Conservation (phyloP, 768 basidiomycete genomes). For the Auriscalpium vulgare region DNA sequence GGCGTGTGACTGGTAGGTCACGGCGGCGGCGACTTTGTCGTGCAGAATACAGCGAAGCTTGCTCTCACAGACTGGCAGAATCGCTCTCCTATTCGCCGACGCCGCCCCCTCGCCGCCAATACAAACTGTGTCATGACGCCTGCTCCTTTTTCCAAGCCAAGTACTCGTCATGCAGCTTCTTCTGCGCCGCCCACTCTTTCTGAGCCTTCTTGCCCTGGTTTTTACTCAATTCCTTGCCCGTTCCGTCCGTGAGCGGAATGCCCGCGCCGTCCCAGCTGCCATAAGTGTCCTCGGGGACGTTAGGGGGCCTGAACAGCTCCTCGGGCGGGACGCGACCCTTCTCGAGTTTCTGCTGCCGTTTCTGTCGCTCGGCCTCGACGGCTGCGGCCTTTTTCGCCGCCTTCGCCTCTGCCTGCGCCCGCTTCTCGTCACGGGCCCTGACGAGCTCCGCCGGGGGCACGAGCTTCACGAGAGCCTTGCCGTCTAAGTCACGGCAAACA, state of each 20-base stretch:
- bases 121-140: neutral
- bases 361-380: slow-evolving; percentile 55
- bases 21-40: neutral
- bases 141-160: slow-evolving; percentile 37
- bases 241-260: slow-evolving; percentile 74
- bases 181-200: slow-evolving; percentile 70
- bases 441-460: slow-evolving; percentile 77
- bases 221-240: slow-evolving; percentile 83
- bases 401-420: slow-evolving; percentile 65
- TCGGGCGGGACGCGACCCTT: slow-evolving; percentile 68
- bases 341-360: slow-evolving; percentile 73
- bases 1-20: slow-evolving; percentile 17
- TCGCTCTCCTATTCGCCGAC: neutral
- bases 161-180: slow-evolving; percentile 76
- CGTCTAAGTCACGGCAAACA: slow-evolving; percentile 49
- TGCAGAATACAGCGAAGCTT: neutral
- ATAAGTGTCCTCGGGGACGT: slow-evolving; percentile 66
- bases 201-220: slow-evolving; percentile 64
- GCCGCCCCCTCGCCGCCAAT: neutral
- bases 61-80: neutral
- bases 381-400: slow-evolving; percentile 70
- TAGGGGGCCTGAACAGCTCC: slow-evolving; percentile 80
- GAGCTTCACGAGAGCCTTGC: slow-evolving; percentile 91
- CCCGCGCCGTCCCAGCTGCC: slow-evolving; percentile 81
- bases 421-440: slow-evolving; percentile 83